Evolutionary conservation across 192 early-diverging fungal species (phyloP).

Genomic region (Umbelopsis vinacea): DNA sequence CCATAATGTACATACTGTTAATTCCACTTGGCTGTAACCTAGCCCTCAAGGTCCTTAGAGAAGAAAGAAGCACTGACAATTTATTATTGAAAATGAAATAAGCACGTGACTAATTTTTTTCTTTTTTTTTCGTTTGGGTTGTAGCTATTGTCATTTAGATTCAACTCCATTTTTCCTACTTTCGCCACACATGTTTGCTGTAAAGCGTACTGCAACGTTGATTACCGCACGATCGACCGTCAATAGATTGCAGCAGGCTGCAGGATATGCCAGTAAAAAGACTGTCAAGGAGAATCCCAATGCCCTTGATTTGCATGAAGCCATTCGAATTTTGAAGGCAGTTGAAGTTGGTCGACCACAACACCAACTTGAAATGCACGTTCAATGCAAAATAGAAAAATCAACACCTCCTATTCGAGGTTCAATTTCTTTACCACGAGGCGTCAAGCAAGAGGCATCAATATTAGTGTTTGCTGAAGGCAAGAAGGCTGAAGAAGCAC

Average conservation of each 20-base stretch:
- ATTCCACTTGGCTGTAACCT: too few relatives aligned
- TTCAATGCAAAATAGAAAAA: constrained; percentile 76
- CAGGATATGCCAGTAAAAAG: constrained; percentile 25
- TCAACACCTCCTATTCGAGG: constrained; percentile 82
- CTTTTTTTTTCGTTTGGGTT: background rate
- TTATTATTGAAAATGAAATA: background rate
- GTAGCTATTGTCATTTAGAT: too few relatives aligned
- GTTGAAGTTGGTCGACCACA: constrained; percentile 69
- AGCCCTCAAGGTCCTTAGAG: too few relatives aligned
- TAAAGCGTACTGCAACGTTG: background rate
- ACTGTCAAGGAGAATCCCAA: constrained; percentile 42
- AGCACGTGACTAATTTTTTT: background rate
- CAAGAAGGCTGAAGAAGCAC: constrained; percentile 79
- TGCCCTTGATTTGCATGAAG: constrained; percentile 49
- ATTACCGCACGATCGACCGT: background rate
- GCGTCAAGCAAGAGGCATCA: constrained; percentile 59
- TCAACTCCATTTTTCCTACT: background rate
- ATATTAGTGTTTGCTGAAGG: constrained; percentile 92
- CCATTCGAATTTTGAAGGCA: constrained; percentile 62
- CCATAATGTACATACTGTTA: too few relatives aligned
- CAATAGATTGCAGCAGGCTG: constrained; percentile 13
- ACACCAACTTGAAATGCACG: constrained; percentile 68
- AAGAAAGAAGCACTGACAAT: too few relatives aligned
- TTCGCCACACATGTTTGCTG: background rate
- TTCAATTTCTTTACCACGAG: constrained; percentile 71